phyloP scores from a whole-genome alignment of 73 alveolate genomes.

The Breviolum minutum region DNA sequence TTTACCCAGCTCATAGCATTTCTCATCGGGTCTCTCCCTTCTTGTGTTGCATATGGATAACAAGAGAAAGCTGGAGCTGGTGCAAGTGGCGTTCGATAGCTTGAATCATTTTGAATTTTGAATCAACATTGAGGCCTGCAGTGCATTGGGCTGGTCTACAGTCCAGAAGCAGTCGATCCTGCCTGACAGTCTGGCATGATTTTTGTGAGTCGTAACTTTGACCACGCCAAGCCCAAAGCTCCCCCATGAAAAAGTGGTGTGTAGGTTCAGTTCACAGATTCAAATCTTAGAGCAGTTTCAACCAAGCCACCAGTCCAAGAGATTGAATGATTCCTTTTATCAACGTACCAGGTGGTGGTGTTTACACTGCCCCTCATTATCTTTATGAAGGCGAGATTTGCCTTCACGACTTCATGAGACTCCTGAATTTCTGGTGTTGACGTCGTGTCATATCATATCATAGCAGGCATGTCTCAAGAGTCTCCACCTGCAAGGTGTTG shows the following conservation, averaged over 20 bases:
- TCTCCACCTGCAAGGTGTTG: background rate
- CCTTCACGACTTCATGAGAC: background rate
- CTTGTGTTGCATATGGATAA: too few relatives aligned
- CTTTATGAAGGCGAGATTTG: constrained; percentile 43
- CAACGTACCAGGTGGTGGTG: constrained; percentile 32
- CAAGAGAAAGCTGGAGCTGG: too few relatives aligned
- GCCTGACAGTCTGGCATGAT: constrained; percentile 32
- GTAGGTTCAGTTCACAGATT: too few relatives aligned
- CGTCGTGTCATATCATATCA: background rate
- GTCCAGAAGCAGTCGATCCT: constrained; percentile 65
- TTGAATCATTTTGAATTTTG: too few relatives aligned
- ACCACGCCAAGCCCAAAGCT: too few relatives aligned
- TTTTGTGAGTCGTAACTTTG: background rate
- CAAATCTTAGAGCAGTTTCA: too few relatives aligned
- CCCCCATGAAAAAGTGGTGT: too few relatives aligned
- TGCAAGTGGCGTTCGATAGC: too few relatives aligned
- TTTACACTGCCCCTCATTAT: constrained; percentile 22
- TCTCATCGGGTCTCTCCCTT: too few relatives aligned
- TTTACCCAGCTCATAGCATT: too few relatives aligned
- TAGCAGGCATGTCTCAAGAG: background rate
- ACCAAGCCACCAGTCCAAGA: too few relatives aligned
- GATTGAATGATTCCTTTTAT: too few relatives aligned
- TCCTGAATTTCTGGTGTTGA: background rate
- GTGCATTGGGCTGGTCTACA: constrained; percentile 73
- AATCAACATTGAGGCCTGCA: constrained; percentile 21